Base-by-base conservation (phyloP, 2,329 filamentous ascomycete genomes). In the Diaporthe amygdali region DNA sequence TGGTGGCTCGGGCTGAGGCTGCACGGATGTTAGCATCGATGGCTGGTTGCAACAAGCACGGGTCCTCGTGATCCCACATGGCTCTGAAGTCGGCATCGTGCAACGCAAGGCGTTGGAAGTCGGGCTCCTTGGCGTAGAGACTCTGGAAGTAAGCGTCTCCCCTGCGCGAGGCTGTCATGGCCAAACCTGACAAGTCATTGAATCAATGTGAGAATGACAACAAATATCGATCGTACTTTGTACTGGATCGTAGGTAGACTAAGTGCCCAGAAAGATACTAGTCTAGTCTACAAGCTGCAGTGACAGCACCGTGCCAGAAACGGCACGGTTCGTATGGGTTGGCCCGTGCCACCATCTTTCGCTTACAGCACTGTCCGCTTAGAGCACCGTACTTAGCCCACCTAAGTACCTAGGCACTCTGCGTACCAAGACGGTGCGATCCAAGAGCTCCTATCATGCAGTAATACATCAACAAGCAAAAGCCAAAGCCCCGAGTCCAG, bases 1-100 rank as follows among this genome's bases (percentile, higher is more conserved):
- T 92, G 89, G 10, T 83, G 79, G 20, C 81, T 75, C 8, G 68
- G 74, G 44, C 82, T 81, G 47, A 84, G 75, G 8, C 83, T 84
- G 69, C 0, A 32, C 15, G 25, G 54, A n/a, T 20, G 63, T 68
- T 44, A 74, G 66, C 49, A 4, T 70, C 8, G 8, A 54, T 37
- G 25, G 51, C 37, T 15, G 22, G 51, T 41, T 15, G 22, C 8
- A 41, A 30, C 15, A 44, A 9, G 9, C 25, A 32, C n/a, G 22
- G 22, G 20, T 27, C 8, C 5, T 15, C 68, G 12, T 17, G 12
- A n/a, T 71, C 81, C 20, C 76, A 87, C 86, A 85, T 69, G 20
- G 77, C 75, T 2, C 81, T 81, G 74, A 88, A 86, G 0, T 79
- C 80, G 0, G 81, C 69, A 72, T 88, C 84, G 17, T 82, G 74